These are phyloP conservation scores for Litsea cubeba DNA, from an alignment of 164 flowering plant species.

Conservation along the genomic window DNA sequence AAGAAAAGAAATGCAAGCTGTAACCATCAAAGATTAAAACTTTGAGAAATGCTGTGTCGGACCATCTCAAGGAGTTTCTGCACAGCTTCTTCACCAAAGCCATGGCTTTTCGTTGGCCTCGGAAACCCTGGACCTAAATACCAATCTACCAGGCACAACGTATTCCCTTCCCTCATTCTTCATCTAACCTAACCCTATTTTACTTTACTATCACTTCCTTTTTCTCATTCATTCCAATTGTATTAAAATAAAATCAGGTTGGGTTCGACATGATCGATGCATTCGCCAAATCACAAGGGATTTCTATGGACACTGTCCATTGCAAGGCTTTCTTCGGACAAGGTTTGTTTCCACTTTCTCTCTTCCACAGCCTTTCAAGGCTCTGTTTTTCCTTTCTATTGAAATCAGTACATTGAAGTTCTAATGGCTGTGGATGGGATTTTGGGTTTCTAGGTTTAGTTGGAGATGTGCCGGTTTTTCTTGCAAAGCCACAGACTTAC, in stretches of 20 bases:
- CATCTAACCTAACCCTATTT: background rate
- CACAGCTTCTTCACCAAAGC: constrained; percentile 20
- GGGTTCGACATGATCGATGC: constrained; percentile 92
- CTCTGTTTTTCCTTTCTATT: background rate
- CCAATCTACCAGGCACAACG: constrained; percentile 89
- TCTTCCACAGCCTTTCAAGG: too few relatives aligned
- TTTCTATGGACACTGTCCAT: constrained; percentile 48
- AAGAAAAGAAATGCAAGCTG: too few relatives aligned
- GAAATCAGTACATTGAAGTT: background rate
- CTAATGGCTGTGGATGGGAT: background rate
- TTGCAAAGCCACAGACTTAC: constrained; percentile 96
- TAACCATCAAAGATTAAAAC: background rate
- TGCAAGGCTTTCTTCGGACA: constrained; percentile 89
- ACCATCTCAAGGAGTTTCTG: background rate
- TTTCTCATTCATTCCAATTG: background rate
- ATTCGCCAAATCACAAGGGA: constrained; percentile 67
- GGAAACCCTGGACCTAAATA: constrained; percentile 94
- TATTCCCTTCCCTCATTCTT: constrained; percentile 7
- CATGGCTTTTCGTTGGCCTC: constrained; percentile 94
- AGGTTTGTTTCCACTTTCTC: constrained; percentile 31
- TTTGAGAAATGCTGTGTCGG: background rate
- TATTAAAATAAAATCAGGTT: constrained; percentile 38
- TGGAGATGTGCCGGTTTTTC: constrained; percentile 62
- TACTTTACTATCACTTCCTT: background rate
- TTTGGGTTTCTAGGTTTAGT: constrained; percentile 48